These are phyloP conservation scores for Chaetothyriales sp. DNA, from an alignment of 2,329 filamentous ascomycete genomes.

Conservation along the genomic window DNA sequence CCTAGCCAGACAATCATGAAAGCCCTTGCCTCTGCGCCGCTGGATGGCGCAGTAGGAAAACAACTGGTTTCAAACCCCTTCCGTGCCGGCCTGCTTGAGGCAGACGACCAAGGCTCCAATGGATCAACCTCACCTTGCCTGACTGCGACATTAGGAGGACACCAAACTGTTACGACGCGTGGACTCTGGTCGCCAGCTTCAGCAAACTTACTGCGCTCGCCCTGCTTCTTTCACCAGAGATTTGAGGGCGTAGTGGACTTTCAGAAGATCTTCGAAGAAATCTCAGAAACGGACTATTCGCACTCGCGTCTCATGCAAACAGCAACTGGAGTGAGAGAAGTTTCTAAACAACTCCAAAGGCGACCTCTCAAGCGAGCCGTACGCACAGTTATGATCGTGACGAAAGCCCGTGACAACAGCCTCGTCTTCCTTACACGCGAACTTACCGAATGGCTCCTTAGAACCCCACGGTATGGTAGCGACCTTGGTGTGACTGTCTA, in stretches of 20 bases:
- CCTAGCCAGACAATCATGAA: constrained; percentile 65
- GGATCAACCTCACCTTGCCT: constrained; percentile 44
- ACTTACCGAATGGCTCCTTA: constrained; percentile 72
- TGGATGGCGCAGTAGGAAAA: constrained; percentile 38
- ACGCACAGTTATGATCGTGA: constrained; percentile 93
- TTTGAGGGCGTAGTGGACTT: constrained; percentile 96
- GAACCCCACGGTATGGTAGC: constrained; percentile 75
- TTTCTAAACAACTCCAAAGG: constrained; percentile 86
- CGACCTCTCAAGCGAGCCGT: constrained; percentile 85
- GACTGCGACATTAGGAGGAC: constrained; percentile 40
- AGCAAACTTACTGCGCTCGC: constrained; percentile 61
- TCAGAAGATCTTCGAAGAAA: constrained; percentile 86
- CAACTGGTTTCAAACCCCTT: constrained; percentile 4
- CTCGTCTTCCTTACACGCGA: constrained; percentile 80
- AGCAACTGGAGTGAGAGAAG: constrained; percentile 83
- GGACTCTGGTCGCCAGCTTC: constrained; percentile 30
- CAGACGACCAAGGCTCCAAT: constrained; percentile 20
- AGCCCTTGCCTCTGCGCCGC: constrained; percentile 51
- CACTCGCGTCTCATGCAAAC: constrained; percentile 92
- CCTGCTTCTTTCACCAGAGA: constrained; percentile 93
- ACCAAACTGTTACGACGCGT: constrained; percentile 30
- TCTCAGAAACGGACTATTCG: constrained; percentile 74
- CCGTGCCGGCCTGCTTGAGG: constrained; percentile 1
- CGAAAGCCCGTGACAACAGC: constrained; percentile 89
- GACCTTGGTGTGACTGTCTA: constrained; percentile 91